phyloP scores from a whole-genome alignment of 352 stramenopile species.

The Phytophthora pini region DNA sequence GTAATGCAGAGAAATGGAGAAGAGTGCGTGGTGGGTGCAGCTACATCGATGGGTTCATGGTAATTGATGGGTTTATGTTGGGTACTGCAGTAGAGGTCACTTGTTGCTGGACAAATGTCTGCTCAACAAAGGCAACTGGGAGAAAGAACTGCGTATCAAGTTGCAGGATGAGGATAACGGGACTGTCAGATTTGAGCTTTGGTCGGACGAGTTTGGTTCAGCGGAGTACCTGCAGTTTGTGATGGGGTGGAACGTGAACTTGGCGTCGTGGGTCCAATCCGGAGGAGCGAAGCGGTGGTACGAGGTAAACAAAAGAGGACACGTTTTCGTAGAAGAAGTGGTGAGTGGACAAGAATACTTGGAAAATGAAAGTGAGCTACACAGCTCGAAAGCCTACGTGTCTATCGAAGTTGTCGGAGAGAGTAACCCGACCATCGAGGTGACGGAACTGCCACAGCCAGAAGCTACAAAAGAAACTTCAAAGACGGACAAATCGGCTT shows the following conservation, averaged over 20 bases:
- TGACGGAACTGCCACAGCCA: not conserved
- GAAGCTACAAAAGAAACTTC: constrained; percentile 3
- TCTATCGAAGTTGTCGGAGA: constrained; percentile 12
- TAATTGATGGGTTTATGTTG: not conserved
- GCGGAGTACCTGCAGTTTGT: constrained; percentile 42
- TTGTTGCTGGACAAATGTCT: constrained; percentile 27
- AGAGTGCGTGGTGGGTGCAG: constrained; percentile 9
- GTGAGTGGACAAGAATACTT: not conserved
- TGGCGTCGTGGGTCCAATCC: constrained; percentile 25
- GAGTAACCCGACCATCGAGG: not conserved
- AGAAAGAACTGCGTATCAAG: constrained; percentile 7
- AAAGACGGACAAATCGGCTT: constrained; percentile 6
- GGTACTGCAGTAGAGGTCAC: not conserved
- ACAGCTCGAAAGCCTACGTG: constrained; percentile 15
- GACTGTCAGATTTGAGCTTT: constrained; percentile 25
- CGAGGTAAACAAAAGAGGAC: constrained; percentile 3
- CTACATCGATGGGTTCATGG: not conserved
- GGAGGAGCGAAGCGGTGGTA: constrained; percentile 24
- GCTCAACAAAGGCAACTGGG: constrained; percentile 1
- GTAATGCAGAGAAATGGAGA: not conserved
- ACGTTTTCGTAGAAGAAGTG: not conserved
- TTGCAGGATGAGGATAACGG: not conserved
- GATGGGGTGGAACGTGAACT: constrained; percentile 25
- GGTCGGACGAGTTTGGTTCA: constrained; percentile 2
- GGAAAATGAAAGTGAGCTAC: constrained; percentile 12